Conservation (phyloP, 176 grass and related monocot species). For the Ensete glaucum region DNA sequence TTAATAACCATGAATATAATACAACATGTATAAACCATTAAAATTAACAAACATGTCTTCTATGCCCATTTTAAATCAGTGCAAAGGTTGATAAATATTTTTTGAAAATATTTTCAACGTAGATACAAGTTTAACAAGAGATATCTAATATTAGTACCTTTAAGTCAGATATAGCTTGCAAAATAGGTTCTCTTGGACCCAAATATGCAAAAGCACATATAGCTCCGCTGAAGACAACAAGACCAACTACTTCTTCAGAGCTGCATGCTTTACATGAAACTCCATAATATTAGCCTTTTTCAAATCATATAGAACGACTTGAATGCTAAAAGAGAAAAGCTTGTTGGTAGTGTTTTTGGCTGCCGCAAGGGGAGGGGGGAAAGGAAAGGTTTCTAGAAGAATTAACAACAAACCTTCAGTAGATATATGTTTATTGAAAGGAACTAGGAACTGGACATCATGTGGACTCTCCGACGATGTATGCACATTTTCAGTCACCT, state of each 20-base stretch:
- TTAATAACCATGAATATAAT: too few relatives aligned
- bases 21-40: too few relatives aligned
- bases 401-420: slow-evolving; percentile 41
- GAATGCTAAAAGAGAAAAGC: not conserved
- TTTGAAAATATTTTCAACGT: not conserved
- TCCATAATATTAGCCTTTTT: slow-evolving; percentile 26
- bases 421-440: slow-evolving; percentile 49
- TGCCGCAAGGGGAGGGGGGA: slow-evolving; percentile 12
- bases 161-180: slow-evolving; percentile 82
- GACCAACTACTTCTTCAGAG: slow-evolving; percentile 57
- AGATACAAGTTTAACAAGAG: not conserved
- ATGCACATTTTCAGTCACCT: slow-evolving; percentile 47
- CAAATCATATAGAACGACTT: not conserved
- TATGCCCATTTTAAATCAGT: too few relatives aligned
- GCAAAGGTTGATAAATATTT: not conserved
- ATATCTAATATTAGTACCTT: slow-evolving; percentile 43
- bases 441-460: slow-evolving; percentile 65
- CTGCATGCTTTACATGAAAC: slow-evolving; percentile 59
- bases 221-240: slow-evolving; percentile 64
- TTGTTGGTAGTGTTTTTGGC: not conserved
- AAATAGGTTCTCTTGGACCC: slow-evolving; percentile 65
- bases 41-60: too few relatives aligned
- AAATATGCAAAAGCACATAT: slow-evolving; percentile 60
- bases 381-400: slow-evolving; percentile 14
- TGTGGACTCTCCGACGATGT: slow-evolving; percentile 29